Base-by-base conservation (phyloP, 2,329 filamentous ascomycete genomes). In the Alternaria ethzedia region DNA sequence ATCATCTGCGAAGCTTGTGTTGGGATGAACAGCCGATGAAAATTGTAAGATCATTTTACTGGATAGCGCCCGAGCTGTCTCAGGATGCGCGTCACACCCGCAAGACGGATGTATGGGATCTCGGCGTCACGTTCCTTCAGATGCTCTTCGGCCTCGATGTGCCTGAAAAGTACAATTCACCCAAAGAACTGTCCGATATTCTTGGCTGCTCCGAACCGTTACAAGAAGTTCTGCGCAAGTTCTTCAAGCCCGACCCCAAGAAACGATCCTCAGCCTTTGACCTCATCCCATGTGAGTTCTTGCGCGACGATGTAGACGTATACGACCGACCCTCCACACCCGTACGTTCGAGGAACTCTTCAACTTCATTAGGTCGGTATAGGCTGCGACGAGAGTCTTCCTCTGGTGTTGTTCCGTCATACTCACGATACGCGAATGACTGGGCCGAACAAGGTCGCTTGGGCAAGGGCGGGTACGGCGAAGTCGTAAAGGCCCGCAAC, bases 81-180 rank as follows among this genome's bases (percentile, higher is more conserved):
- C 28, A 87, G 86, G 63, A 90, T 87, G 26, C 86, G 23, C 75
- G 78, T 41, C 78, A 79, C 56, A 91, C 78, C 85, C 90, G 81
- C 72, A 97, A 97, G 78, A 93, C 93, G 0, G 96, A 98, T 77
- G 88, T 98, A 9, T 99, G 96, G 96, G 92, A 97, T 69, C 89
- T 99, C 72, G 96, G 96, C 5, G 88, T 97, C 28, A 87, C 97
- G 6, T 92, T 97, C 71, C 80, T 97, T 43, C 95, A 99, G 78
- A 97, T 98, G 93, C 87, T 96, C 4, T 95, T 97, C 77, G 96
- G 96, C 3, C 84, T 93, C 32, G 89, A 93, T 68, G 87, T 93
- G 7, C 84, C 91, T 17, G 86, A 90, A 63, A 91, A 90, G 62
- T 95, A 96, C 78, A 89, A 90, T 15, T 96, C 93, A 0, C 94